phyloP scores from a whole-genome alignment of 2,329 filamentous ascomycete genomes.

The Exophiala xenobiotica region DNA sequence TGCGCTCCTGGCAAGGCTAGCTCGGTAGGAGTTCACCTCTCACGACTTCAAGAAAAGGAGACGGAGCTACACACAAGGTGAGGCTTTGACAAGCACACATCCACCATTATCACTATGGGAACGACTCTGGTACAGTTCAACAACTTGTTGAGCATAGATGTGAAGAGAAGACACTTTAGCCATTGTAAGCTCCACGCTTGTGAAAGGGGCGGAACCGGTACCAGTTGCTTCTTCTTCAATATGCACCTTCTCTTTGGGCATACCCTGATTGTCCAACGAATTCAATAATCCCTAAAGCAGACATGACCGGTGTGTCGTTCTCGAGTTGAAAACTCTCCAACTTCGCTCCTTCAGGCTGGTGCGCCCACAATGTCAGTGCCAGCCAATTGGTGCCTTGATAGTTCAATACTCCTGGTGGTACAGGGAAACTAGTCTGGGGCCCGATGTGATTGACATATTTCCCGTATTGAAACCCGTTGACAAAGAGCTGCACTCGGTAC shows the following conservation, averaged over 20 bases:
- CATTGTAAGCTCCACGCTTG: no score
- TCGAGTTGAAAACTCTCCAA: constrained; percentile 55
- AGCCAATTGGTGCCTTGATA: constrained; percentile 70
- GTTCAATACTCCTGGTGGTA: constrained; percentile 71
- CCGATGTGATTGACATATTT: constrained; percentile 70
- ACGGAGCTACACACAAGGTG: no score
- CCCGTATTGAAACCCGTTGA: constrained; percentile 75
- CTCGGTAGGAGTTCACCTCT: background rate
- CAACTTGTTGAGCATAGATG: no score
- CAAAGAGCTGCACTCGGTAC: constrained; percentile 65
- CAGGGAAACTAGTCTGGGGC: constrained; percentile 69
- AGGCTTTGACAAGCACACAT: no score
- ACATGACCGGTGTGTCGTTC: constrained; percentile 1
- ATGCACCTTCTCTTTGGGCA: background rate
- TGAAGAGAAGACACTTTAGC: no score
- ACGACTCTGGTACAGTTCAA: no score
- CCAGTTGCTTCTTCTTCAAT: no score
- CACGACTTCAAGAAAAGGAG: no score
- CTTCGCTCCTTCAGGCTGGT: constrained; percentile 57
- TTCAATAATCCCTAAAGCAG: background rate
- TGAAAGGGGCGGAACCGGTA: no score
- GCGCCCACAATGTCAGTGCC: constrained; percentile 63
- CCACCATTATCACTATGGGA: no score
- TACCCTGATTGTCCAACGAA: background rate
- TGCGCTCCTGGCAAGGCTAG: background rate